These are phyloP conservation scores for Cyberlindnera misumaiensis DNA, from an alignment of 805 yeast genomes.

Conservation along the genomic window DNA sequence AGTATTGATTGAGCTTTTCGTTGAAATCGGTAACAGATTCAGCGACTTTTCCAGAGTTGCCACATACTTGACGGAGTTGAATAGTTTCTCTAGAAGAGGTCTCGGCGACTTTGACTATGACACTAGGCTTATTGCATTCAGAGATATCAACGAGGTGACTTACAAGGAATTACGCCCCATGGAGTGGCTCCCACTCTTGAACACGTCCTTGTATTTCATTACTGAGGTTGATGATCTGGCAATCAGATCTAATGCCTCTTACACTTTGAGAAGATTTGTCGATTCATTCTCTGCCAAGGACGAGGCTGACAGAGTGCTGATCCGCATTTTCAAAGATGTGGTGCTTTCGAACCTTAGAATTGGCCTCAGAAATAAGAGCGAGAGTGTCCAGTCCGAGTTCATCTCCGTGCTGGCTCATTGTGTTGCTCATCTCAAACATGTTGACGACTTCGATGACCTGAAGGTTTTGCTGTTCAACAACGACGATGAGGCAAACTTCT, in stretches of 20 bases:
- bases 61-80: constrained; percentile 52
- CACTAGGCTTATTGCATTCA: constrained; percentile 61
- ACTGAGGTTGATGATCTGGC: constrained; percentile 76
- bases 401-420: constrained; percentile 58
- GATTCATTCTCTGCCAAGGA: constrained; percentile 35
- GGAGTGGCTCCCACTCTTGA: constrained; percentile 79
- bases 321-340: constrained; percentile 40
- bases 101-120: constrained; percentile 77
- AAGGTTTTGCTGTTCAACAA: constrained; percentile 50
- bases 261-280: constrained; percentile 53
- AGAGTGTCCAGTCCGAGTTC: constrained; percentile 65
- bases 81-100: constrained; percentile 56
- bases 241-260: constrained; percentile 69
- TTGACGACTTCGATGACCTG: constrained; percentile 58
- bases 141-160: constrained; percentile 49
- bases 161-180: constrained; percentile 37
- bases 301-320: constrained; percentile 23
- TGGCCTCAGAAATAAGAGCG: constrained; percentile 59
- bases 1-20: constrained; percentile 53
- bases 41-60: constrained; percentile 39
- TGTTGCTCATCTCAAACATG: constrained; percentile 40
- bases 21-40: constrained; percentile 49
- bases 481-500: constrained; percentile 81
- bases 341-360: constrained; percentile 58
- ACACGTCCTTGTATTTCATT: constrained; percentile 62